A percentile compares a stretch with the other conserved stretches of the same genome.
phyloP scores from a whole-genome alignment of 1,139 yeast genomes.

The Geotrichum klebahnii region DNA sequence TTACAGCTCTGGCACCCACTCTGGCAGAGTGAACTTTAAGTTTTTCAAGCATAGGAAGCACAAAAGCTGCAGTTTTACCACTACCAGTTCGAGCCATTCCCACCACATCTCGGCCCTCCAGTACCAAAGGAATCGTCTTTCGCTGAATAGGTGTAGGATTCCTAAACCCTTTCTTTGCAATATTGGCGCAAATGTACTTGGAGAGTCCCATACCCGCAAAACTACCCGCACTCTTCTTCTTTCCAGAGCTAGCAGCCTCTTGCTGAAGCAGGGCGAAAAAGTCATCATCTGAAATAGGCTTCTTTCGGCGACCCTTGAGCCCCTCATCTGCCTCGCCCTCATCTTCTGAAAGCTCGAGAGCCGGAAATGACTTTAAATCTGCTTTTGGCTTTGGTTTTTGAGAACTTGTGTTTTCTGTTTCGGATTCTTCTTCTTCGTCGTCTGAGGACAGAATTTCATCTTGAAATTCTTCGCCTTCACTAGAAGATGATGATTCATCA shows the following conservation, averaged over 20 bases:
- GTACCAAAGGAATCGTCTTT: constrained; percentile 83
- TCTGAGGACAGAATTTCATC: constrained; percentile 56
- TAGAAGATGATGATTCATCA: constrained; percentile 39
- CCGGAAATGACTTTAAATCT: constrained; percentile 49
- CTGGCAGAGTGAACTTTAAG: constrained; percentile 78
- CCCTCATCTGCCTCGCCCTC: constrained; percentile 48
- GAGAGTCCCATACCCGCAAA: constrained; percentile 90
- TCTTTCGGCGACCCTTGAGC: constrained; percentile 47
- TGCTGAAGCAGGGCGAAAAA: constrained; percentile 17
- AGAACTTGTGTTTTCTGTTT: constrained; percentile 32
- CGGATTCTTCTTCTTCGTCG: constrained; percentile 42
- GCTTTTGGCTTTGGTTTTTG: constrained; percentile 21
- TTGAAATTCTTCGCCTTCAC: constrained; percentile 45
- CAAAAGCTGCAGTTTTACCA: constrained; percentile 97
- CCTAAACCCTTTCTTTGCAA: constrained; percentile 78
- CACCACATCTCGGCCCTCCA: constrained; percentile 88
- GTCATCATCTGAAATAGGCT: constrained; percentile 16
- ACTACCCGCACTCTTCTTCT: constrained; percentile 57
- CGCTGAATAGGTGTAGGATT: constrained; percentile 98
- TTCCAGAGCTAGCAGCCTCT: constrained; percentile 36
- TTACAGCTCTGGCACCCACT: constrained; percentile 84
- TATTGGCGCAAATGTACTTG: constrained; percentile 62
- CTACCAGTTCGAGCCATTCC: constrained; percentile 99
- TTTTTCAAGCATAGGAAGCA: constrained; percentile 86
- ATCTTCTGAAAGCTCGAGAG: constrained; percentile 63